Evolutionary conservation across 208 protist genomes (phyloP).

Genomic region (Leishmania turanica): DNA sequence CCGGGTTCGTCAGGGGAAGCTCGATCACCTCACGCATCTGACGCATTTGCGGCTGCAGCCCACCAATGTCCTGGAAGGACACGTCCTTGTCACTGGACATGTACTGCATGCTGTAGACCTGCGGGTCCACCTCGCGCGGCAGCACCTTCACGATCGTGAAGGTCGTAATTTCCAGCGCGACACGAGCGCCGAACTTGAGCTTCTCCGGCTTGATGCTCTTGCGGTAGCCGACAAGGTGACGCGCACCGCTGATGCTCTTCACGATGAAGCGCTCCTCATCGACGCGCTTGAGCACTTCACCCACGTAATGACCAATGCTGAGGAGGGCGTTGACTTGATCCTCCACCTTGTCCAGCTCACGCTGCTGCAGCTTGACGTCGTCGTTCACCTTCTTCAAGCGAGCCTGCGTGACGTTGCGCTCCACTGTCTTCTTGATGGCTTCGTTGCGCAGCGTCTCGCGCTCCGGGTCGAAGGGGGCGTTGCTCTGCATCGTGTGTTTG

Average conservation of each 20-base stretch:
- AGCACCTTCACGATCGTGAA: slow-evolving; percentile 99
- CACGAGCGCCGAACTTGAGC: slow-evolving; percentile 96
- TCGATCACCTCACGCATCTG: slow-evolving; percentile 99
- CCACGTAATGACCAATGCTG: slow-evolving; percentile 98
- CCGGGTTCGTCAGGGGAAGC: slow-evolving; percentile 99
- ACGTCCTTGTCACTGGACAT: slow-evolving; percentile 95
- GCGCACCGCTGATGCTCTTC: slow-evolving; percentile 98
- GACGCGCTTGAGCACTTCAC: slow-evolving; percentile 98
- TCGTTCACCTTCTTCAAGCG: slow-evolving; percentile 46
- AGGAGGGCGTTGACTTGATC: slow-evolving; percentile 98
- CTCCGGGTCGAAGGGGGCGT: slow-evolving; percentile 54
- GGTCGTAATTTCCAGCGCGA: slow-evolving; percentile 99
- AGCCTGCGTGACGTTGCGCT: slow-evolving; percentile 62
- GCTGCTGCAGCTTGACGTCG: slow-evolving; percentile 74
- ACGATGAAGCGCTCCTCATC: slow-evolving; percentile 97
- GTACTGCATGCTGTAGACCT: slow-evolving; percentile 99
- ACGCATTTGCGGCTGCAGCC: slow-evolving; percentile 98
- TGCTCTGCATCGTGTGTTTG: slow-evolving; percentile 49
- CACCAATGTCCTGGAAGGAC: slow-evolving; percentile 97
- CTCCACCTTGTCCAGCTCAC: slow-evolving; percentile 96
- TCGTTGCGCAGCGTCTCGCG: slow-evolving; percentile 57
- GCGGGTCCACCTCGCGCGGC: slow-evolving; percentile 98
- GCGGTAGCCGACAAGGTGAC: slow-evolving; percentile 98
- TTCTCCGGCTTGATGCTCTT: slow-evolving; percentile 94
- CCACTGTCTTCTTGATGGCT: slow-evolving; percentile 56